Conservation (phyloP, 2,329 filamentous ascomycete species). For the Alternaria viburni region DNA sequence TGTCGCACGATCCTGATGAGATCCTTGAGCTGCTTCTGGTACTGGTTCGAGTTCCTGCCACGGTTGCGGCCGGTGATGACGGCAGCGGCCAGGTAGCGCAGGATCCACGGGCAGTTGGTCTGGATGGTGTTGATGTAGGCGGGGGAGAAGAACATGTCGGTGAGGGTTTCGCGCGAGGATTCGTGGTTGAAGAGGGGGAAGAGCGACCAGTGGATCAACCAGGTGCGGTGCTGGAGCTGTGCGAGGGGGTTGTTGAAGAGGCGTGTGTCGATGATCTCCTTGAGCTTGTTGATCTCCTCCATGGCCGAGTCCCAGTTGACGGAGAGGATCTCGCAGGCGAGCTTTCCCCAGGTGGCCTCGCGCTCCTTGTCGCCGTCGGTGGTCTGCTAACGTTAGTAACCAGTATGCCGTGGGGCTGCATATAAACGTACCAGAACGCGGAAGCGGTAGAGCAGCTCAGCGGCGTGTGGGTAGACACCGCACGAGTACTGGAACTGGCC, state of each 20-base stretch:
- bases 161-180: conserved; percentile 83
- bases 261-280: conserved; percentile 84
- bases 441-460: conserved; percentile 96
- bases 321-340: conserved; percentile 93
- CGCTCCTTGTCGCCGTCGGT: conserved; percentile 98
- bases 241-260: conserved; percentile 96
- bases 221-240: conserved; percentile 94
- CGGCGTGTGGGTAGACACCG: conserved; percentile 87
- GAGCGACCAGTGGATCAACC: conserved; percentile 97
- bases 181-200: conserved; percentile 99
- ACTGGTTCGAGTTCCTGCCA: conserved; percentile 78
- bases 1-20: conserved; percentile 93
- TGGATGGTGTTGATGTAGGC: conserved; percentile 99
- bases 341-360: conserved; percentile 95
- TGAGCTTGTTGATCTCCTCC: conserved; percentile 68
- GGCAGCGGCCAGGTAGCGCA: conserved; percentile 90
- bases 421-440: conserved; percentile 70
- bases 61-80: conserved; percentile 86
- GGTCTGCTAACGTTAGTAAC: conserved; percentile 56
- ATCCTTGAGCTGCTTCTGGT: conserved; percentile 99
- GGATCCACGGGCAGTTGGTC: conserved; percentile 94
- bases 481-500: conserved; percentile 98
- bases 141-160: conserved; percentile 96
- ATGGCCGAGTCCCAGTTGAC: conserved; percentile 91
- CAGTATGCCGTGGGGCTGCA: background rate